Base-by-base conservation (phyloP, 805 yeast species). In the Kuraishia borneana region DNA sequence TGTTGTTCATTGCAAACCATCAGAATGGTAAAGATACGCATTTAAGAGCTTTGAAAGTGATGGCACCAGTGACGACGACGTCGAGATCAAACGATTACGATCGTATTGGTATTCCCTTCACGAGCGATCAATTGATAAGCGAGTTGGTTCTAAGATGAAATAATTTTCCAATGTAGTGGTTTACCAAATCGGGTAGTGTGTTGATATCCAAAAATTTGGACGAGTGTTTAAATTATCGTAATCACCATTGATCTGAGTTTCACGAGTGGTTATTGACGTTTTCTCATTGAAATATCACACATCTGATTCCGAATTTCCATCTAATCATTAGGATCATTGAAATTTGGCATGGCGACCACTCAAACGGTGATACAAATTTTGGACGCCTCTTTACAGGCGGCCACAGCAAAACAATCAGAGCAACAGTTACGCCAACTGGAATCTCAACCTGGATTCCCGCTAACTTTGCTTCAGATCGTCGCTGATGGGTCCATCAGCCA, bases 21-120 rank as follows among this genome's bases (percentile, higher is more conserved):
- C 96, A 88, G 50, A 87, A 84, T 49, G 99, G 99, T 31, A 92
- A 89, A 49, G 99, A 92, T 53, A 79, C 95, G 1, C 97, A 87
- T 52, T 61, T 92, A 8, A 58, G 98, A 31, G 80, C 87, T 0
- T 63, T 88, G 13, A 73, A 74, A 62, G 53, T 83, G 46, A 61
- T 75, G 53, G 59, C 72, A 6, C 68, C 68, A 5, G 44, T 48
- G 13, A 48, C 55, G 33, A 44, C 47, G 8, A 51, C 39, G 27
- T 42, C 48, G 5, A 39, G 51, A 38, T 37, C 42, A 23, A 36
- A 46, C 18, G 47, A 44, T 21, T 39, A 41, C 14, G 48, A 45
- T 27, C 39, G 42, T 30, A 34, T 40, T 16, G 56, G 53, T 1
- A 48, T 56, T 16, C 55, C 55, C 1, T 56, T 58, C 41, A 58